phyloP scores from a whole-genome alignment of 805 yeast genomes.

The Saturnispora mendoncae region DNA sequence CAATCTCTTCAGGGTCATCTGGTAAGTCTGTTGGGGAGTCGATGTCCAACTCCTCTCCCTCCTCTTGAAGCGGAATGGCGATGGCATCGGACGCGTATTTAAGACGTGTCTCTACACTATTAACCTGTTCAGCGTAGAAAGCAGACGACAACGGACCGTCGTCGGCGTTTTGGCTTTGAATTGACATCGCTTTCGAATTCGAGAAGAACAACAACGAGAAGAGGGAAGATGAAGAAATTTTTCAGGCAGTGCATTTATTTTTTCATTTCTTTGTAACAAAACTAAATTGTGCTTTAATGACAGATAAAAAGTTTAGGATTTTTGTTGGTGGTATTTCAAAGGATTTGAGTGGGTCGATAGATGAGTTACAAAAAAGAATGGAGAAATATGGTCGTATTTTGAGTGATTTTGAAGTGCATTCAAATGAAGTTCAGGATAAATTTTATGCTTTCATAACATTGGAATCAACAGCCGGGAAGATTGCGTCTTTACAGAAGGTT shows the following conservation, averaged over 20 bases:
- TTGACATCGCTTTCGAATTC: not conserved
- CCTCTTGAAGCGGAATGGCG: conserved; percentile 61
- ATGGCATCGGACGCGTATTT: conserved; percentile 21
- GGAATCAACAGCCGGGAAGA: conserved; percentile 37
- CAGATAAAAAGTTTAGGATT: conserved; percentile 21
- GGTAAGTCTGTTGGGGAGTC: conserved; percentile 77
- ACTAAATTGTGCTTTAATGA: not conserved
- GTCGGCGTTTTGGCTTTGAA: conserved; percentile 8
- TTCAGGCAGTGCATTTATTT: not conserved
- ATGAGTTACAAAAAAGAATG: conserved; percentile 47
- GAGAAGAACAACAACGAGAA: not conserved
- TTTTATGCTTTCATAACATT: conserved; percentile 63
- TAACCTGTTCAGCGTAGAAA: conserved; percentile 20
- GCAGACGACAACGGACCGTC: conserved; percentile 20
- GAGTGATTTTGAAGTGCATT: conserved; percentile 40
- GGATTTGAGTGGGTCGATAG: conserved; percentile 35
- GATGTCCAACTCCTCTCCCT: conserved; percentile 79
- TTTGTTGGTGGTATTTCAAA: conserved; percentile 65
- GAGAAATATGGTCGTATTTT: conserved; percentile 51
- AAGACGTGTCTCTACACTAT: conserved; percentile 18
- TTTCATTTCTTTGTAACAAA: not conserved
- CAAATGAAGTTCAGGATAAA: conserved; percentile 45
- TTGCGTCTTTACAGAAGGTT: conserved; percentile 41
- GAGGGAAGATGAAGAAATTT: not conserved
- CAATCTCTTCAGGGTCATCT: conserved; percentile 80